Percentiles rank a stretch among this genome's conserved stretches.
Evolutionary conservation across 768 basidiomycete genomes (phyloP).

Genomic region (Agrocybe praecox): DNA sequence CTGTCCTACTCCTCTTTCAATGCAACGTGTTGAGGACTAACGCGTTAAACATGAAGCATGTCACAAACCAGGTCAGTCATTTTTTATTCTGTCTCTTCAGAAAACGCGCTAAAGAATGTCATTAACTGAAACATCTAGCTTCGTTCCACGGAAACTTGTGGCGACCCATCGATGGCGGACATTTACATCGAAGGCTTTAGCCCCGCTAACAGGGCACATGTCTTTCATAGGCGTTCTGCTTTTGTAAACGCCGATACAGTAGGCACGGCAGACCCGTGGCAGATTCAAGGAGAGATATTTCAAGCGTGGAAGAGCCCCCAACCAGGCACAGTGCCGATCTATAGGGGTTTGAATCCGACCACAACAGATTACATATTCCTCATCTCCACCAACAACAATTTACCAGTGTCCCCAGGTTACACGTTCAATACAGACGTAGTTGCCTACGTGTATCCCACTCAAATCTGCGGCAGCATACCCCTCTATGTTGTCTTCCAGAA

Average conservation of each 20-base stretch:
- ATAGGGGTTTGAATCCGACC: slow-evolving; percentile 3
- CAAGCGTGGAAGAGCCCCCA: slow-evolving; percentile 6
- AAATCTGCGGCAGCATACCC: too few species aligned
- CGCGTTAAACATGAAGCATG: too few species aligned
- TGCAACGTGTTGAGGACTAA: too few species aligned
- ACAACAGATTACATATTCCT: background rate
- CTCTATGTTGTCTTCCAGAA: too few species aligned
- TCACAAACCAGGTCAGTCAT: too few species aligned
- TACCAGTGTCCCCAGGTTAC: too few species aligned
- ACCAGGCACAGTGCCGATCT: background rate
- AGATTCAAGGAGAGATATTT: slow-evolving; percentile 9
- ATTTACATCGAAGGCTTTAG: background rate
- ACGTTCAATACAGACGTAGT: too few species aligned
- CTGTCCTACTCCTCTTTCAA: too few species aligned
- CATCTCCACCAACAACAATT: background rate
- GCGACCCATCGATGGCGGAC: background rate
- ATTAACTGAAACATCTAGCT: background rate
- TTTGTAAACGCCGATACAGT: background rate
- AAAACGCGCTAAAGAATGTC: too few species aligned
- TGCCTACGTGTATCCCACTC: too few species aligned
- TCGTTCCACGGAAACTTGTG: slow-evolving; percentile 1
- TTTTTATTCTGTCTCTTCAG: too few species aligned
- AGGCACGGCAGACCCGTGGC: background rate
- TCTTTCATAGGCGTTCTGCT: background rate
- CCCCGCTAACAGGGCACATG: background rate